A percentile compares a stretch with the other conserved stretches of the same genome.
These are phyloP conservation scores for Papiliotrema flavescens DNA, from an alignment of 1,284 basidiomycete species.

Conservation along the genomic window DNA sequence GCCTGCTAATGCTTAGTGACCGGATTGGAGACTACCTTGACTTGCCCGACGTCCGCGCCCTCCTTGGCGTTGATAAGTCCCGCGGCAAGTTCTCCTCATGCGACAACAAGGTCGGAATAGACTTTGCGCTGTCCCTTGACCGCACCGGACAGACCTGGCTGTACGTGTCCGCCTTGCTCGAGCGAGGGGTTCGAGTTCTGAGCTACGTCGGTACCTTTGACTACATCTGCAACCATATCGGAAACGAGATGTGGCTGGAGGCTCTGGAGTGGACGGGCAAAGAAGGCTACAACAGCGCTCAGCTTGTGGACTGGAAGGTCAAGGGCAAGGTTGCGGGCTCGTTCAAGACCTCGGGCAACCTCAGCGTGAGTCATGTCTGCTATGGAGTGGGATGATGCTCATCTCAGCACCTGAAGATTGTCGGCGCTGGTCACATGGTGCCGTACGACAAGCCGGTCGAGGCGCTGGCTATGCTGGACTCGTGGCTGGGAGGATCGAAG, in stretches of 20 bases:
- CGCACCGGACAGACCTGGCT: slow-evolving; percentile 46
- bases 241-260: slow-evolving; percentile 64
- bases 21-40: slow-evolving; percentile 56
- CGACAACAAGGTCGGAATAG: slow-evolving; percentile 48
- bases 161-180: slow-evolving; percentile 67
- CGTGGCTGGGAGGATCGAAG: slow-evolving; percentile 37
- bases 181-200: slow-evolving; percentile 66
- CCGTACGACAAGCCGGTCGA: slow-evolving; percentile 50
- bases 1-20: slow-evolving; percentile 19
- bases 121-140: slow-evolving; percentile 37
- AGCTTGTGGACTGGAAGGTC: slow-evolving; percentile 52
- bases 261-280: slow-evolving; percentile 63
- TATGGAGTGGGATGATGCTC: slow-evolving; percentile 34
- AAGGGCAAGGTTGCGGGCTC: slow-evolving; percentile 54
- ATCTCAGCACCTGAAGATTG: slow-evolving; percentile 34
- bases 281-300: slow-evolving; percentile 51
- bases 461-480: slow-evolving; percentile 44
- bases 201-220: slow-evolving; percentile 57
- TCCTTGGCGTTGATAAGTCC: slow-evolving; percentile 61
- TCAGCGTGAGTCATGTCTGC: slow-evolving; percentile 61
- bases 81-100: slow-evolving; percentile 56
- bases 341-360: slow-evolving; percentile 57
- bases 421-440: slow-evolving; percentile 48
- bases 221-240: slow-evolving; percentile 70
- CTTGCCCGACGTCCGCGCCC: slow-evolving; percentile 54